phyloP scores from a whole-genome alignment of 257 asterid genomes.

The Buddleja alternifolia region DNA sequence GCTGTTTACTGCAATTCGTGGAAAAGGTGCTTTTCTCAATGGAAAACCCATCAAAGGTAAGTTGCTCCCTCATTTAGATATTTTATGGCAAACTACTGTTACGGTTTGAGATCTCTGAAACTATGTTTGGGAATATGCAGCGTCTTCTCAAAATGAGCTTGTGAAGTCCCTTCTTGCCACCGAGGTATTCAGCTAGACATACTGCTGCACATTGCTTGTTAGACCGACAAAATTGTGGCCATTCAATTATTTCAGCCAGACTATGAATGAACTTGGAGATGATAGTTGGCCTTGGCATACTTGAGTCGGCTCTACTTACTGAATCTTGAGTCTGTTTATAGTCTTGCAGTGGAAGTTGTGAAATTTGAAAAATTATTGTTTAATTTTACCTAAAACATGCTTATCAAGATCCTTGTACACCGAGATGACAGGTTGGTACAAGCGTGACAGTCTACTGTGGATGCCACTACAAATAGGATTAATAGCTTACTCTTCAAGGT shows the following conservation, averaged over 20 bases:
- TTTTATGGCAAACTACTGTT: background rate
- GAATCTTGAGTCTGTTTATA: conserved; percentile 5
- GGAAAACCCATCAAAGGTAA: conserved; percentile 75
- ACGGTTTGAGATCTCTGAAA: conserved; percentile 15
- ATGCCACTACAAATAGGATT: conserved; percentile 67
- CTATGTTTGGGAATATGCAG: conserved; percentile 44
- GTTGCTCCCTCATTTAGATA: conserved; percentile 17
- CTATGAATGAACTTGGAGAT: background rate
- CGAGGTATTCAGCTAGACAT: conserved; percentile 52
- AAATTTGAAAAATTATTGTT: background rate
- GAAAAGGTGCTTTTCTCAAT: conserved; percentile 79
- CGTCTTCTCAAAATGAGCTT: conserved; percentile 81
- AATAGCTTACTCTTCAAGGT: conserved; percentile 83
- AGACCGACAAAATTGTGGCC: background rate
- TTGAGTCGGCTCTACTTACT: conserved; percentile 11
- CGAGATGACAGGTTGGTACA: conserved; percentile 62
- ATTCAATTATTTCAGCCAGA: background rate
- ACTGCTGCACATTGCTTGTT: conserved; percentile 5
- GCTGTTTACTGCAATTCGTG: conserved; percentile 74
- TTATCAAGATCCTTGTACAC: conserved; percentile 22
- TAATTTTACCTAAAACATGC: conserved; percentile 12
- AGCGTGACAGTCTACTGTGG: conserved; percentile 72
- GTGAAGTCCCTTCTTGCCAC: conserved; percentile 83
- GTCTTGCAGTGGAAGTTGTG: background rate
- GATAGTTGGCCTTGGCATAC: too few species aligned